These are phyloP conservation scores for Vanilla planifolia DNA, from an alignment of 106 monocot genomes.

Conservation along the genomic window DNA sequence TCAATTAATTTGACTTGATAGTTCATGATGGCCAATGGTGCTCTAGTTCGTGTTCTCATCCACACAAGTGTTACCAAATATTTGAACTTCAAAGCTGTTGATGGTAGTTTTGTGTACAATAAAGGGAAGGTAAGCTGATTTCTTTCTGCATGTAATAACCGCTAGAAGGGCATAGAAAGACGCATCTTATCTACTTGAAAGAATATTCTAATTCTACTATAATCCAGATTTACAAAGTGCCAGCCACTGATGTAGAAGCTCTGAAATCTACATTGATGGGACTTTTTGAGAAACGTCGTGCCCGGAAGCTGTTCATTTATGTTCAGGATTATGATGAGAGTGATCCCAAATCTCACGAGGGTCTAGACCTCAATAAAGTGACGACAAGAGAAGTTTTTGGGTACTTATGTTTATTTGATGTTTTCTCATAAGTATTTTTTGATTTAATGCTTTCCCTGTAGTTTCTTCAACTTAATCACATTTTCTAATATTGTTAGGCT, in stretches of 20 bases:
- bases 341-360: slow-evolving; percentile 88
- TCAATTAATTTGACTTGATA: slow-evolving; percentile 12
- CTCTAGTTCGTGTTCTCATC: slow-evolving; percentile 85
- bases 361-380: slow-evolving; percentile 66
- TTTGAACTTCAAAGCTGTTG: slow-evolving; percentile 93
- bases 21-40: slow-evolving; percentile 99
- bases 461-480: too few relatives aligned
- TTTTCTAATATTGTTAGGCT: too few relatives aligned
- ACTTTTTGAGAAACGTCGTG: slow-evolving; percentile 75
- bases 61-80: slow-evolving; percentile 87
- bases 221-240: slow-evolving; percentile 73
- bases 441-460: too few relatives aligned
- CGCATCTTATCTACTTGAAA: not conserved
- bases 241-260: slow-evolving; percentile 80
- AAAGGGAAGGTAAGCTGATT: slow-evolving; percentile 51
- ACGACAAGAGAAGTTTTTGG: slow-evolving; percentile 65
- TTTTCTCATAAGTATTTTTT: not conserved
- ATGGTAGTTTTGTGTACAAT: slow-evolving; percentile 94
- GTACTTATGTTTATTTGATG: slow-evolving; percentile 24
- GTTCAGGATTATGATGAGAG: slow-evolving; percentile 83
- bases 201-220: not conserved
- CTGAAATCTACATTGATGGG: slow-evolving; percentile 82
- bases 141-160: too few relatives aligned
- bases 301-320: slow-evolving; percentile 78
- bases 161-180: too few relatives aligned